Percentiles rank a stretch among this genome's conserved stretches.
phyloP scores from a whole-genome alignment of 2,329 filamentous ascomycete genomes.

The Monosporascus sp. region DNA sequence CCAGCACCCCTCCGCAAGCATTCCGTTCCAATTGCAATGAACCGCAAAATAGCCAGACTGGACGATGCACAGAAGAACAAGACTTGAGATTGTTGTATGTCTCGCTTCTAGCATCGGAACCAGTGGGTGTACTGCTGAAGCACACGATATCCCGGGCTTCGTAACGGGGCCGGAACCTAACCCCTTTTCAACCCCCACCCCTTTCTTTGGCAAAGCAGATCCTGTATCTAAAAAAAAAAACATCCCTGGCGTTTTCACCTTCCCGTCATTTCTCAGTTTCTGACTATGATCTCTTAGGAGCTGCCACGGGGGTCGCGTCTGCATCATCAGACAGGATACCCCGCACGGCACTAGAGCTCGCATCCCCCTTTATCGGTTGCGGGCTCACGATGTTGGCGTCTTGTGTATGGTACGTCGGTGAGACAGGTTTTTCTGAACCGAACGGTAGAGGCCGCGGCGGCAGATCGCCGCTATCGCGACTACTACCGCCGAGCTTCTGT shows the following conservation, averaged over 20 bases:
- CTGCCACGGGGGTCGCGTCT: not conserved
- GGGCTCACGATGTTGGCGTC: constrained; percentile 34
- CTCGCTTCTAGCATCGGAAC: too few species aligned
- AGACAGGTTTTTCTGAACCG: constrained; percentile 43
- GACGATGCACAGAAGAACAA: too few species aligned
- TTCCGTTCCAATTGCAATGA: too few species aligned
- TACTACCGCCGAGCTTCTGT: constrained; percentile 38
- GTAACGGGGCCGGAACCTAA: too few species aligned
- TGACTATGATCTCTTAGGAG: not conserved
- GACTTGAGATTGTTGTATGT: too few species aligned
- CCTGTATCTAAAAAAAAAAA: not conserved
- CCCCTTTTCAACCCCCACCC: too few species aligned
- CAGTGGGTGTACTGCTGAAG: too few species aligned
- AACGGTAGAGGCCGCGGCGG: constrained; percentile 46
- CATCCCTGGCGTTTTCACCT: not conserved
- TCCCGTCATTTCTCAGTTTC: not conserved
- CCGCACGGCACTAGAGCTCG: constrained; percentile 22
- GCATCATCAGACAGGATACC: not conserved
- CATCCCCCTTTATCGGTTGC: constrained; percentile 36
- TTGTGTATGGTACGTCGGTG: constrained; percentile 39
- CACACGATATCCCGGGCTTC: too few species aligned
- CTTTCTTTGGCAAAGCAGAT: too few species aligned
- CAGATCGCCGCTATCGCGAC: constrained; percentile 34
- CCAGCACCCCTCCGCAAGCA: too few species aligned
- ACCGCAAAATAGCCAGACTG: too few species aligned